A percentile compares a stretch with the other conserved stretches of the same genome.
Conservation (phyloP, 1,139 yeast species). For the Zhuliangozyma parablackwelliae region DNA sequence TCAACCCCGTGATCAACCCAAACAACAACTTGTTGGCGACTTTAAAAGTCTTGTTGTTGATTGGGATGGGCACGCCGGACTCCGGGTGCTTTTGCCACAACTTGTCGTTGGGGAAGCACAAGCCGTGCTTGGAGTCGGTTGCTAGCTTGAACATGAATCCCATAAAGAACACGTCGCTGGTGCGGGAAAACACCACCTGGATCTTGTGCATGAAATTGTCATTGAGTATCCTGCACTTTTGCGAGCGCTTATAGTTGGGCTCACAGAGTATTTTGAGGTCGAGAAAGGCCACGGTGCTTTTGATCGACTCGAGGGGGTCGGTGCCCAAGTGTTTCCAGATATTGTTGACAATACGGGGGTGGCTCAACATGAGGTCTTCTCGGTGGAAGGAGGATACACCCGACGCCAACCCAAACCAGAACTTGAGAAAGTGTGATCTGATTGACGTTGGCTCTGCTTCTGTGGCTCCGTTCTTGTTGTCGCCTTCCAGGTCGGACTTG, state of each 20-base stretch:
- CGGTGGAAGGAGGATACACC: slow-evolving; percentile 50
- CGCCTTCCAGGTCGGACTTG: slow-evolving; percentile 40
- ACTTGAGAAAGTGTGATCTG: slow-evolving; percentile 54
- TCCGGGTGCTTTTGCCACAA: slow-evolving; percentile 41
- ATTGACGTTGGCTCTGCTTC: slow-evolving; percentile 34
- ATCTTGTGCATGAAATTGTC: slow-evolving; percentile 68
- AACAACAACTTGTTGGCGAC: slow-evolving; percentile 66
- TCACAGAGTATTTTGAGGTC: slow-evolving; percentile 54
- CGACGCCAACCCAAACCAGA: slow-evolving; percentile 54
- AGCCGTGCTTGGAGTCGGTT: slow-evolving; percentile 54
- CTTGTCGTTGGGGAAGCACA: slow-evolving; percentile 58
- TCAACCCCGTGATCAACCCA: slow-evolving; percentile 57
- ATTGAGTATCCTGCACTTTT: slow-evolving; percentile 73
- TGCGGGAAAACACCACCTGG: slow-evolving; percentile 46
- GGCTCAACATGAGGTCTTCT: slow-evolving; percentile 57
- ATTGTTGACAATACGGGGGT: slow-evolving; percentile 53
- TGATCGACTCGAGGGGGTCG: slow-evolving; percentile 45
- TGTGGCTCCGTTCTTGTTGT: too few species aligned
- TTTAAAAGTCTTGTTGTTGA: slow-evolving; percentile 48
- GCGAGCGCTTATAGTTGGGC: slow-evolving; percentile 54
- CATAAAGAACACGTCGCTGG: slow-evolving; percentile 32
- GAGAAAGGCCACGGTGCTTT: slow-evolving; percentile 43
- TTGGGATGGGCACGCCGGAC: slow-evolving; percentile 24
- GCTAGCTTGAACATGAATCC: slow-evolving; percentile 48
- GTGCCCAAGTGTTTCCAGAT: slow-evolving; percentile 66